Conservation (phyloP, 2,329 filamentous ascomycete species). For the Ilyonectria sp. region DNA sequence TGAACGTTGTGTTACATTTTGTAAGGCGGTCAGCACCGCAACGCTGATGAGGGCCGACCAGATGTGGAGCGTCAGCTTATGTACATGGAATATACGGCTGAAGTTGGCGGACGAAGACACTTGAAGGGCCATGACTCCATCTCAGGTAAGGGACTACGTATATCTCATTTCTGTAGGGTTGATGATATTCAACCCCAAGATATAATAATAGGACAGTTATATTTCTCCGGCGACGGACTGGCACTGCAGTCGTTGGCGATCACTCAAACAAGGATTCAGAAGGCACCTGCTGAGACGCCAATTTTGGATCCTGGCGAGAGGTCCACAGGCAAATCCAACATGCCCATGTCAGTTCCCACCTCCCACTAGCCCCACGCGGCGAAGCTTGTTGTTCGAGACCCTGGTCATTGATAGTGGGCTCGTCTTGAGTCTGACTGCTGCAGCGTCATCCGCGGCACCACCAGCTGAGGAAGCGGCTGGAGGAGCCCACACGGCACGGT, state of each 20-base stretch:
- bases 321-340: conserved; percentile 22
- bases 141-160: neutral
- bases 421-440: too few species aligned
- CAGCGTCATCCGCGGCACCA: neutral
- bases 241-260: conserved; percentile 13
- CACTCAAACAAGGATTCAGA: conserved; percentile 20
- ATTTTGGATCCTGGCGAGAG: conserved; percentile 25
- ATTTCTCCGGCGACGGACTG: conserved; percentile 1
- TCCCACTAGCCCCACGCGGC: conserved; percentile 39
- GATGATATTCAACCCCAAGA: neutral
- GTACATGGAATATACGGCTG: conserved; percentile 6
- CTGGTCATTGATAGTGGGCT: conserved; percentile 24
- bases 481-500: neutral
- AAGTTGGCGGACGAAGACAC: neutral
- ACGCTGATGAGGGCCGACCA: conserved; percentile 6
- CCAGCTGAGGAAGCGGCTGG: conserved; percentile 33
- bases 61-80: conserved; percentile 33
- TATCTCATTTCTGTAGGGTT: neutral
- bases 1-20: neutral
- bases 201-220: neutral
- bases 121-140: neutral
- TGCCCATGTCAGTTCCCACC: conserved; percentile 5
- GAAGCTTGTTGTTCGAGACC: conserved; percentile 47
- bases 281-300: conserved; percentile 28
- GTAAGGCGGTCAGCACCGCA: neutral